phyloP scores from a whole-genome alignment of 352 stramenopile species.

The Globisporangium orthogonon region DNA sequence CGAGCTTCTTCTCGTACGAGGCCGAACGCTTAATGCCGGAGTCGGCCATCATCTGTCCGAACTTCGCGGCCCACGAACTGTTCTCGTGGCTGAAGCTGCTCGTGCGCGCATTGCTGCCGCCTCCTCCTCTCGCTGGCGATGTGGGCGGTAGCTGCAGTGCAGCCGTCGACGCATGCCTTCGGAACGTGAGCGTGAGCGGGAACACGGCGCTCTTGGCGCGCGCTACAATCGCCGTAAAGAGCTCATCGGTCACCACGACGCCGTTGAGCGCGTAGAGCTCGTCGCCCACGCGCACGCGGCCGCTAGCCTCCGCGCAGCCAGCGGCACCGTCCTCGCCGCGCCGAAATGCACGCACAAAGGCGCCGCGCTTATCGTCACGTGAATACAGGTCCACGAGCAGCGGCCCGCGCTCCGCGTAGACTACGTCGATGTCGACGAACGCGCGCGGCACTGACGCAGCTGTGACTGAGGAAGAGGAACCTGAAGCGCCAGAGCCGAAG shows the following conservation, averaged over 20 bases:
- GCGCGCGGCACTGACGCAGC: background rate
- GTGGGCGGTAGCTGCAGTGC: constrained; percentile 13
- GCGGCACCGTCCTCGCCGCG: constrained; percentile 43
- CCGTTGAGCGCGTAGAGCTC: constrained; percentile 67
- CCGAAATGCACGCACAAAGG: constrained; percentile 70
- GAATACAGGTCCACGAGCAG: constrained; percentile 78
- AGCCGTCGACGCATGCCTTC: constrained; percentile 21
- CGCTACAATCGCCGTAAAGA: constrained; percentile 65
- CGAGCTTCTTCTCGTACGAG: constrained; percentile 49
- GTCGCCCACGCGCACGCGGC: constrained; percentile 52
- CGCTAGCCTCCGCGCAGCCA: constrained; percentile 48
- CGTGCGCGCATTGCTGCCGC: background rate
- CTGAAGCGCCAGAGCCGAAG: constrained; percentile 6
- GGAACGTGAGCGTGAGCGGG: constrained; percentile 63
- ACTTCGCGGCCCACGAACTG: constrained; percentile 37
- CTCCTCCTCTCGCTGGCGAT: constrained; percentile 31
- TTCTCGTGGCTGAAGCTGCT: constrained; percentile 6
- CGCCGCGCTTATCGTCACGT: constrained; percentile 51
- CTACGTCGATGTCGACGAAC: constrained; percentile 37
- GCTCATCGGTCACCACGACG: constrained; percentile 42
- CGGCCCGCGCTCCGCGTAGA: constrained; percentile 41
- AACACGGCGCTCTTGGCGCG: constrained; percentile 54
- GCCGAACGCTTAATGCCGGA: constrained; percentile 30
- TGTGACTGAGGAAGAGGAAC: background rate
- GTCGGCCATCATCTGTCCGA: constrained; percentile 34